Evolutionary conservation across 2,329 filamentous ascomycete genomes (phyloP).

Genomic region (Alternaria sp.): DNA sequence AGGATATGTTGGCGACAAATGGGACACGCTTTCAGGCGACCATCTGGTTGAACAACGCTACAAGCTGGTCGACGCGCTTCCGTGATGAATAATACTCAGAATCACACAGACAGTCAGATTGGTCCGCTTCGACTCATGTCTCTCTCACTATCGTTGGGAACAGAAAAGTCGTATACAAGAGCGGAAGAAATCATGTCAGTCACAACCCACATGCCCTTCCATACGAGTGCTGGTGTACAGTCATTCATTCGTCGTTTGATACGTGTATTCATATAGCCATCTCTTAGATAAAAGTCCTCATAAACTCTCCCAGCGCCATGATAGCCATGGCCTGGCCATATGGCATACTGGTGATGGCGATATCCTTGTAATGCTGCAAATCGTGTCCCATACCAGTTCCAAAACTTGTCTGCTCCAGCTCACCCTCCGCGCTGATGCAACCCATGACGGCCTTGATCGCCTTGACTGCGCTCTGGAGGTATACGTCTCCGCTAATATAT

Average conservation of each 20-base stretch:
- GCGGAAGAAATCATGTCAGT: not conserved
- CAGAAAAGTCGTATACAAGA: not conserved
- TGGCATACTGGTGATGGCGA: slow-evolving; percentile 80
- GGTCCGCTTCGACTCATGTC: no score
- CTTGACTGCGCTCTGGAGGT: slow-evolving; percentile 68
- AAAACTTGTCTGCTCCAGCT: slow-evolving; percentile 78
- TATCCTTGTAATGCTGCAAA: slow-evolving; percentile 80
- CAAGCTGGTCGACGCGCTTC: not conserved
- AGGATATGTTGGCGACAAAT: not conserved
- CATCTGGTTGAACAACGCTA: no score
- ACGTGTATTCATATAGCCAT: not conserved
- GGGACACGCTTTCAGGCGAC: no score
- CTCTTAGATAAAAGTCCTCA: slow-evolving; percentile 65
- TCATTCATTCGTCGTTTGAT: not conserved
- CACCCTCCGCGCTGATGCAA: slow-evolving; percentile 72
- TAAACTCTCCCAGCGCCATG: slow-evolving; percentile 79
- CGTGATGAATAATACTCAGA: not conserved
- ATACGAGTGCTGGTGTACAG: not conserved
- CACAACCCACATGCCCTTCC: not conserved
- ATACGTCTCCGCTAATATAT: slow-evolving; percentile 69
- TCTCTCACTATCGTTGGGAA: slow-evolving; percentile 8
- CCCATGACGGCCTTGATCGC: slow-evolving; percentile 73
- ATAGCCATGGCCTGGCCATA: slow-evolving; percentile 88
- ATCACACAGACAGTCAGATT: not conserved
- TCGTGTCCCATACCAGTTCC: slow-evolving; percentile 79